Evolutionary conservation across 2,329 filamentous ascomycete species (phyloP), one percentile per base, ranked within the genome.

Genomic region (Monilinia vaccinii-corymbosi): DNA sequence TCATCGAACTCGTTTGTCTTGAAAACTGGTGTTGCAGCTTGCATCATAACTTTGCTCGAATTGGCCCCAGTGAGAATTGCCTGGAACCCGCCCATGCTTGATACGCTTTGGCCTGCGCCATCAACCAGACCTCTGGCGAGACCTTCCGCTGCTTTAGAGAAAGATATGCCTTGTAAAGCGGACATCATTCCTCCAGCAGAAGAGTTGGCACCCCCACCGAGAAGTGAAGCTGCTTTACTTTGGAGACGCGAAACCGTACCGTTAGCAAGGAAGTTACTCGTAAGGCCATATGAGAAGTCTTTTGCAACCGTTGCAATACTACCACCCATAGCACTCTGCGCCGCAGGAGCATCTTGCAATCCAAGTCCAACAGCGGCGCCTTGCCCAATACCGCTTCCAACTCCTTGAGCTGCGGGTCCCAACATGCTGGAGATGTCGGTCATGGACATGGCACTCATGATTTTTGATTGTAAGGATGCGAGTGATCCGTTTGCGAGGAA

Each of bases 71-170:
- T 58, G 8, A 58, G 23, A n/a, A 58, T 58, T 14, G 36, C 50
- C 21, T 58, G 38, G 21, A 58, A 23, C 9, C 56, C 56, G n/a
- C 56, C 56, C 56, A 58, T 58, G 8, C 36, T 46, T 31, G 40
- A 21, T 4, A 58, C 34, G 28, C 56, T 58, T 25, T 58, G 47
- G 23, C 56, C 56, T 0, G 47, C 56, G 6, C 56, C 56, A 53
- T 58, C 56, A 14, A 58, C 56, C 11, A 58, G 48, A 44, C 56
- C 56, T 46, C 56, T 52, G 11, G 56, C 56, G 5, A 58, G 23
- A 1, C 56, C 56, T 16, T 58, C 56, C 3, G 56, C 56, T 14
- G 56, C 56, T 18, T 58, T 58, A 1, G 56, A 58, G n/a, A 38
- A 38, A n/a, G 56, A 58, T 2, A 58, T n/a, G 7, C 28, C 21